A percentile compares a stretch with the other conserved stretches of the same genome.
phyloP scores from a whole-genome alignment of 1,284 basidiomycete genomes.

The Boletus semigastroideus region DNA sequence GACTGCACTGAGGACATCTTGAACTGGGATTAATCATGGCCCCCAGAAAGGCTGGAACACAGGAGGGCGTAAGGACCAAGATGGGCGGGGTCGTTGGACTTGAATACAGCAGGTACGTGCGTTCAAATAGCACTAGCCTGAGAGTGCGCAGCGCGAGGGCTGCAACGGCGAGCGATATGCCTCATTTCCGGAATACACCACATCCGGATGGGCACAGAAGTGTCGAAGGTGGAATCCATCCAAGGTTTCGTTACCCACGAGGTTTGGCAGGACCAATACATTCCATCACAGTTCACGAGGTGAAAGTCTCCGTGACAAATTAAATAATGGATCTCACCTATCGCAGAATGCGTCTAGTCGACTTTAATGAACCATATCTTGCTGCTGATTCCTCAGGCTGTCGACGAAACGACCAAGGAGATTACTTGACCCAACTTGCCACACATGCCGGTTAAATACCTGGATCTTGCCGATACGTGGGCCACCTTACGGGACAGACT shows the following conservation, averaged over 20 bases:
- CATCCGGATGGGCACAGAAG: not conserved
- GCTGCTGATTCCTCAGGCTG: not conserved
- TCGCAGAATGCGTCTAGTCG: not conserved
- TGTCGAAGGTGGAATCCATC: slow-evolving; percentile 1
- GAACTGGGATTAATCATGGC: not conserved
- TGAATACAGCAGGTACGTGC: not conserved
- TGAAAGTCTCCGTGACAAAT: not conserved
- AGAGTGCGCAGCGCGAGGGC: not conserved
- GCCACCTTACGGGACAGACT: slow-evolving; percentile 1
- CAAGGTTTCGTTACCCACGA: slow-evolving; percentile 3
- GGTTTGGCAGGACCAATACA: not conserved
- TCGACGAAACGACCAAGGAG: not conserved
- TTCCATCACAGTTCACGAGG: not conserved
- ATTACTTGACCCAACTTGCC: not conserved
- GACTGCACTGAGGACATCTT: slow-evolving; percentile 16
- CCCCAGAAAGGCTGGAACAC: not conserved
- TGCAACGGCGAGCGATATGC: not conserved
- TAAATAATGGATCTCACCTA: not conserved
- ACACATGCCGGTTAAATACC: not conserved
- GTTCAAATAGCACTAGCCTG: too few relatives aligned
- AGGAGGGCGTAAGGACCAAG: too few relatives aligned
- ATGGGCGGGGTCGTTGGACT: not conserved
- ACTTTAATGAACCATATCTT: too few relatives aligned
- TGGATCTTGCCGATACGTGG: not conserved
- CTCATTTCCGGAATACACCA: not conserved